Evolutionary conservation across 805 yeast species (phyloP).

Genomic region (Kodamaea neixiangensis): DNA sequence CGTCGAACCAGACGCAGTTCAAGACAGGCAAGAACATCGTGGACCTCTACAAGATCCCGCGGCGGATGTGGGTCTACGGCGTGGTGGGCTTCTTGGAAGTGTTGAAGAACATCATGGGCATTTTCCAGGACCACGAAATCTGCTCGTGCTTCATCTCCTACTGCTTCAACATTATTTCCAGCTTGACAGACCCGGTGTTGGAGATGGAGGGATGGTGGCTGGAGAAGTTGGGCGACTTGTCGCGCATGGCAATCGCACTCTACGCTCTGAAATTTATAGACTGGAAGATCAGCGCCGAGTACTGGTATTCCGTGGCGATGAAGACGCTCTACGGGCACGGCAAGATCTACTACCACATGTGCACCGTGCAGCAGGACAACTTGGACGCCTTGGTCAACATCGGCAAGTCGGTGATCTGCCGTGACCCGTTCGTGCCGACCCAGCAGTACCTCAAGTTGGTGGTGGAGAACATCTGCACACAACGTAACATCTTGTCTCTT

Average conservation of each 20-base stretch:
- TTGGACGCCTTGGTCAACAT: conserved; percentile 77
- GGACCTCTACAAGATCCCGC: conserved; percentile 72
- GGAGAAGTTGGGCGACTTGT: conserved; percentile 81
- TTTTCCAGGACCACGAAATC: conserved; percentile 75
- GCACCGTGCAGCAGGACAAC: conserved; percentile 78
- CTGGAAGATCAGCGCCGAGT: conserved; percentile 81
- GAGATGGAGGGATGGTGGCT: conserved; percentile 77
- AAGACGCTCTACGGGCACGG: conserved; percentile 80
- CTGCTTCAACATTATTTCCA: conserved; percentile 62
- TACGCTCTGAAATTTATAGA: conserved; percentile 79
- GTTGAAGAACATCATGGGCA: conserved; percentile 68
- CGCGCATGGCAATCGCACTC: conserved; percentile 85
- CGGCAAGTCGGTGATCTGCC: conserved; percentile 76
- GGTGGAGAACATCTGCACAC: conserved; percentile 75
- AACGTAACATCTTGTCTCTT: conserved; percentile 58
- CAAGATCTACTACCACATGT: conserved; percentile 81
- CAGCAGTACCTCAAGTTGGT: conserved; percentile 75
- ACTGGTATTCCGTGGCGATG: conserved; percentile 79
- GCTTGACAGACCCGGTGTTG: conserved; percentile 53
- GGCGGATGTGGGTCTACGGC: conserved; percentile 85
- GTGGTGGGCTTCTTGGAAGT: conserved; percentile 80
- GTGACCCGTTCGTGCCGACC: conserved; percentile 84
- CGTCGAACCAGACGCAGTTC: conserved; percentile 49
- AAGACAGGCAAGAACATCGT: conserved; percentile 78
- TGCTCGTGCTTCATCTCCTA: conserved; percentile 74